These are phyloP conservation scores for Zasmidium angulare DNA, from an alignment of 2,329 filamentous ascomycete genomes.

Conservation along the genomic window DNA sequence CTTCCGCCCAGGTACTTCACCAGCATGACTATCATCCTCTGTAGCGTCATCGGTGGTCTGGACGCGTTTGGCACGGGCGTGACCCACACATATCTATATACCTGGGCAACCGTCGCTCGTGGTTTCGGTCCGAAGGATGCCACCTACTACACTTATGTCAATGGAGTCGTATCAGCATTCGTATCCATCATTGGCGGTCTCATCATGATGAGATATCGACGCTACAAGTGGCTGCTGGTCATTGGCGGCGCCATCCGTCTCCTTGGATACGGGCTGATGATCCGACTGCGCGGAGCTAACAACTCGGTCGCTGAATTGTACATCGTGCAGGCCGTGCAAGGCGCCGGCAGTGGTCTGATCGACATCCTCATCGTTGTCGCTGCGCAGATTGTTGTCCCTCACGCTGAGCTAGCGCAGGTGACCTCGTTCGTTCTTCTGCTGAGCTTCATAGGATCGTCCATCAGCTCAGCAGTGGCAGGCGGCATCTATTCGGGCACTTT, in stretches of 20 bases:
- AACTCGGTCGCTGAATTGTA: constrained; percentile 50
- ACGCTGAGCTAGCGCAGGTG: constrained; percentile 49
- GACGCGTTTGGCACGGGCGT: constrained; percentile 47
- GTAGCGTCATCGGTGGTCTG: constrained; percentile 41
- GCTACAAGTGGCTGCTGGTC: constrained; percentile 51
- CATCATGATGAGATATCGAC: constrained; percentile 42
- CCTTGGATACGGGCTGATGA: constrained; percentile 53
- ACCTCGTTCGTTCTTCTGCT: constrained; percentile 45
- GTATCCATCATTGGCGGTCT: constrained; percentile 43
- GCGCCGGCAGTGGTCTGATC: constrained; percentile 49
- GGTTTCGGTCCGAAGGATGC: constrained; percentile 43
- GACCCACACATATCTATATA: constrained; percentile 52
- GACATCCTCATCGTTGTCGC: constrained; percentile 33
- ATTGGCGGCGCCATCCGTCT: constrained; percentile 44
- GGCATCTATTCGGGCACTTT: constrained; percentile 53
- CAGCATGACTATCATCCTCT: constrained; percentile 44
- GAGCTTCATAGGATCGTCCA: constrained; percentile 38
- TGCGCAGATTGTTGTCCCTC: constrained; percentile 45
- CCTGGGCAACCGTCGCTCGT: constrained; percentile 48
- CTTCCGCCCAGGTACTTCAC: constrained; percentile 49
- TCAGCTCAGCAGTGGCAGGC: constrained; percentile 46
- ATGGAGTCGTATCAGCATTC: constrained; percentile 35
- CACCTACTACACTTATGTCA: constrained; percentile 40
- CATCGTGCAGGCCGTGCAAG: constrained; percentile 51
- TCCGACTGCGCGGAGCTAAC: constrained; percentile 46